Evolutionary conservation across 441 rosid genomes (phyloP).

Genomic region (Adansonia grandidieri): DNA sequence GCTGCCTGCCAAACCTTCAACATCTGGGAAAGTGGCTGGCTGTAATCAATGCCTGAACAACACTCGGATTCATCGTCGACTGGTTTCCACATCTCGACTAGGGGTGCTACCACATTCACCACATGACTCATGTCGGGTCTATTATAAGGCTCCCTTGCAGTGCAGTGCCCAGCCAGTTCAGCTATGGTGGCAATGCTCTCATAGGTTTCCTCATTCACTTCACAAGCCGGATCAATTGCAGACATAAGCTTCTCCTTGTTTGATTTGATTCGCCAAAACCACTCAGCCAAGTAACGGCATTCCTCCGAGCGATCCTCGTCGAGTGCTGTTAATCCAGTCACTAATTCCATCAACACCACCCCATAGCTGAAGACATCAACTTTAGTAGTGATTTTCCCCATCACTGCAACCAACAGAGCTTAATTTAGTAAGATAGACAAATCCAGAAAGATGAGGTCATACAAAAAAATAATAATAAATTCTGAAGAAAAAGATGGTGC

Average conservation of each 20-base stretch:
- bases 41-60: constrained; percentile 33
- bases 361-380: constrained; percentile 50
- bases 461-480: neutral
- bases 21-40: constrained; percentile 46
- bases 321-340: constrained; percentile 50
- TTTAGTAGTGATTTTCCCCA: constrained; percentile 53
- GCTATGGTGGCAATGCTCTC: constrained; percentile 40
- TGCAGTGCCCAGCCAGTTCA: constrained; percentile 50
- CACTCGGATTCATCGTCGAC: constrained; percentile 25
- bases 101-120: constrained; percentile 39
- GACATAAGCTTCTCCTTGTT: constrained; percentile 37
- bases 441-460: neutral
- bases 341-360: constrained; percentile 47
- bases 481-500: neutral
- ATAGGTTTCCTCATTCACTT: constrained; percentile 40
- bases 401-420: constrained; percentile 36
- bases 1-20: constrained; percentile 48
- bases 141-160: constrained; percentile 44
- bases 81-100: constrained; percentile 50
- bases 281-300: constrained; percentile 44
- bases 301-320: constrained; percentile 46
- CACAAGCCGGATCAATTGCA: constrained; percentile 35
- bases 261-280: constrained; percentile 45
- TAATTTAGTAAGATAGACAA: constrained; percentile 20
- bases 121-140: constrained; percentile 53